Conservation (phyloP, 1,139 yeast genomes). For the Yamadazyma buinensis region DNA sequence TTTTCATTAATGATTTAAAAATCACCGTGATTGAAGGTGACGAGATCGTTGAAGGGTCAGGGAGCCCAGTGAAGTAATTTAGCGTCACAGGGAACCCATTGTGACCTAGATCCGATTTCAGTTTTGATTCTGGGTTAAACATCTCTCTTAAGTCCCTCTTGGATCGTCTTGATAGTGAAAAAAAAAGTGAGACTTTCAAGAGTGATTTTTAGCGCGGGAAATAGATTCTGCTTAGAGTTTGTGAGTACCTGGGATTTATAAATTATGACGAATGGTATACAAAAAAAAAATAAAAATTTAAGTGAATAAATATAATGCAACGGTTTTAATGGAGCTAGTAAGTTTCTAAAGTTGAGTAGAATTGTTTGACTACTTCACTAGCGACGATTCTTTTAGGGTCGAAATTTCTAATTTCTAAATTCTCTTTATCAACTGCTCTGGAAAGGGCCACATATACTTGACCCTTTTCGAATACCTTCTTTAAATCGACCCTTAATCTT, state of each 20-base stretch:
- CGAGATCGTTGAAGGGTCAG: slow-evolving; percentile 59
- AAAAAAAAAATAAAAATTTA: too few species aligned
- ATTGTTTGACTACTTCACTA: slow-evolving; percentile 60
- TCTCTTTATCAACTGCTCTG: slow-evolving; percentile 75
- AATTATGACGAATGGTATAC: too few species aligned
- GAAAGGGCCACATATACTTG: slow-evolving; percentile 90
- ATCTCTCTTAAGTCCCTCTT: slow-evolving; percentile 1
- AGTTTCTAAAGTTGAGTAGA: slow-evolving; percentile 37
- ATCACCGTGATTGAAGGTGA: slow-evolving; percentile 60
- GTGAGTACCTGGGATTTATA: too few species aligned
- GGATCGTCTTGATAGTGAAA: neutral
- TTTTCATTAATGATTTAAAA: slow-evolving; percentile 72
- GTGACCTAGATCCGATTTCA: slow-evolving; percentile 24
- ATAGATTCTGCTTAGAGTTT: too few species aligned
- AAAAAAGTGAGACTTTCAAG: too few species aligned
- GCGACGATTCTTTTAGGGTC: slow-evolving; percentile 59
- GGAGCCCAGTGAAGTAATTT: slow-evolving; percentile 74
- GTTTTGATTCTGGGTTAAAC: slow-evolving; percentile 6
- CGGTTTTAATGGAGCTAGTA: neutral
- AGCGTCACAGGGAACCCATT: slow-evolving; percentile 68
- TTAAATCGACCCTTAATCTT: slow-evolving; percentile 71
- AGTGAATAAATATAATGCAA: neutral
- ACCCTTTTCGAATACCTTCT: slow-evolving; percentile 73
- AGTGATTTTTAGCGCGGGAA: too few species aligned
- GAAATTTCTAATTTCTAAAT: slow-evolving; percentile 72